phyloP scores from a whole-genome alignment of 495 filamentous ascomycete genomes.

The Penicillium ochrochloron region DNA sequence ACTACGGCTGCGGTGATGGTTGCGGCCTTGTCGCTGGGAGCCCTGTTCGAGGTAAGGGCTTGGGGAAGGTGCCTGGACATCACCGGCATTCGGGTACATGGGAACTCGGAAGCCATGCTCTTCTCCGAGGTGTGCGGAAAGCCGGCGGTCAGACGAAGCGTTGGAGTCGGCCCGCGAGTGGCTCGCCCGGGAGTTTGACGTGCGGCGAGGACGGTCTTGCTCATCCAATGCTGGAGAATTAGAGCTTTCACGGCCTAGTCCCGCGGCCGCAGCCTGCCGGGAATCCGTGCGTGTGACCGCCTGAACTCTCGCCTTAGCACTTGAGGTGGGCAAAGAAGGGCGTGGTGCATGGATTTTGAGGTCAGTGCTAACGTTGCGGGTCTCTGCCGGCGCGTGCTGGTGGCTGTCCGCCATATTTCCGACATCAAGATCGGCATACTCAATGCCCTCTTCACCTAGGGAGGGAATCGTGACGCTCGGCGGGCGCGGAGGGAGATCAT shows the following conservation, averaged over 20 bases:
- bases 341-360: slow-evolving; percentile 90
- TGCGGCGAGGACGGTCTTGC: slow-evolving; percentile 58
- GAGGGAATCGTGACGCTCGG: slow-evolving; percentile 82
- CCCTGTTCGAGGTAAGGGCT: slow-evolving; percentile 61
- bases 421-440: slow-evolving; percentile 72
- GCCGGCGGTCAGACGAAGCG: slow-evolving; percentile 54
- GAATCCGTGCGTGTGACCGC: slow-evolving; percentile 89
- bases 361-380: slow-evolving; percentile 76
- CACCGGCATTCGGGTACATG: slow-evolving; percentile 91
- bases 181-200: slow-evolving; percentile 49
- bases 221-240: slow-evolving; percentile 56
- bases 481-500: slow-evolving; percentile 61
- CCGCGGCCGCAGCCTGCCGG: slow-evolving; percentile 76
- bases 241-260: slow-evolving; percentile 69
- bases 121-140: slow-evolving; percentile 59
- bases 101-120: slow-evolving; percentile 93
- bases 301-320: slow-evolving; percentile 78
- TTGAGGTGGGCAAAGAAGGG: slow-evolving; percentile 76
- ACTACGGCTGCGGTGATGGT: slow-evolving; percentile 71
- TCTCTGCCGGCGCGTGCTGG: slow-evolving; percentile 61
- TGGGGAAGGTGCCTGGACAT: slow-evolving; percentile 95
- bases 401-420: slow-evolving; percentile 42
- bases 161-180: slow-evolving; percentile 58
- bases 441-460: slow-evolving; percentile 85
- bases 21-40: slow-evolving; percentile 60